These are phyloP conservation scores for Penicillium parvum DNA, from an alignment of 495 filamentous ascomycete genomes.

Conservation along the genomic window DNA sequence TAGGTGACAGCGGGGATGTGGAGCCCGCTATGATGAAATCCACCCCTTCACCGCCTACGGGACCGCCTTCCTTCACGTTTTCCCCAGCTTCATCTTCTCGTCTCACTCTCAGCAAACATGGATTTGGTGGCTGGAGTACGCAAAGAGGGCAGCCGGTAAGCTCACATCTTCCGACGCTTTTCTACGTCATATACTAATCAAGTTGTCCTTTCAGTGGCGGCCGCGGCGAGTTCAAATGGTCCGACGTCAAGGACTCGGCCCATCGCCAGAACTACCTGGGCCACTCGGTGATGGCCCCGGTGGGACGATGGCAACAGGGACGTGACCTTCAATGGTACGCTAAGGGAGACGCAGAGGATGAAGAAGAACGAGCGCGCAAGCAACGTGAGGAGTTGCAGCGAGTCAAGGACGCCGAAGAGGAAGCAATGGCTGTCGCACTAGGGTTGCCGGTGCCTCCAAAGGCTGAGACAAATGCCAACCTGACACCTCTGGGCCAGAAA, in stretches of 20 bases:
- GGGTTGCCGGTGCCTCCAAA: conserved; percentile 64
- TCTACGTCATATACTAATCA: conserved; percentile 1
- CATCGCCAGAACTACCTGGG: conserved; percentile 98
- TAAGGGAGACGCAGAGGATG: conserved; percentile 54
- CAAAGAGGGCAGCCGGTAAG: conserved; percentile 80
- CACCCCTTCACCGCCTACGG: conserved; percentile 18
- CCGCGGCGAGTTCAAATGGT: conserved; percentile 91
- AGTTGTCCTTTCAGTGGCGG: conserved; percentile 59
- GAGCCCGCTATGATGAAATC: conserved; percentile 20
- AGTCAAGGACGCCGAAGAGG: conserved; percentile 90
- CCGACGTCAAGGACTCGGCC: conserved; percentile 77
- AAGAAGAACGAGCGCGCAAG: conserved; percentile 56
- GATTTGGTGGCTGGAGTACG: conserved; percentile 90
- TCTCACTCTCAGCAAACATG: conserved; percentile 60
- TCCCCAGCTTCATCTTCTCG: neutral
- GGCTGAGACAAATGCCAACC: conserved; percentile 36
- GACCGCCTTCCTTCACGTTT: neutral
- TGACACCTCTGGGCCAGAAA: conserved; percentile 36
- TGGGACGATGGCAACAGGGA: conserved; percentile 93
- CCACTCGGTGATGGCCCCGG: conserved; percentile 90
- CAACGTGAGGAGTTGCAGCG: conserved; percentile 69
- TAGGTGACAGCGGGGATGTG: conserved; percentile 14
- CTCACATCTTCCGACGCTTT: neutral
- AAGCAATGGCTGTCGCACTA: conserved; percentile 76
- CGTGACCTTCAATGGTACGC: conserved; percentile 87